Evolutionary conservation across 2,329 filamentous ascomycete species (phyloP).

Genomic region (Trichoderma cornu-damae): DNA sequence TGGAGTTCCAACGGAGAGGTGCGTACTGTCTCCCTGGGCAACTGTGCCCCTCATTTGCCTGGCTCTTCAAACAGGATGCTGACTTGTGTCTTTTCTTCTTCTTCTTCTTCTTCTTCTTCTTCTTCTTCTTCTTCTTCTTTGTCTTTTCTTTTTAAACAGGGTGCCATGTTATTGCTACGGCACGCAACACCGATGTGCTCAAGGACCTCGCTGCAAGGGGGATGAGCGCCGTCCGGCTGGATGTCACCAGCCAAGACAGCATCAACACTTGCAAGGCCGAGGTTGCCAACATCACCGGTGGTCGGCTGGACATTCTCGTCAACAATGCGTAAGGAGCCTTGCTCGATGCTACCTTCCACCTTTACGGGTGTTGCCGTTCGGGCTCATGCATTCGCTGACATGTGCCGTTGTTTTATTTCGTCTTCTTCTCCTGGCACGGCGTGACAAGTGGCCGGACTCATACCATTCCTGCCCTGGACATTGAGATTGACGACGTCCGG

Average conservation of each 20-base stretch:
- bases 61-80: no score
- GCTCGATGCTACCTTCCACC: no score
- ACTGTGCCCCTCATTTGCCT: no score
- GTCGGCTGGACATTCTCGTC: constrained; percentile 53
- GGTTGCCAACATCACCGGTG: constrained; percentile 45
- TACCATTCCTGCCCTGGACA: constrained; percentile 48
- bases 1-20: constrained; percentile 51
- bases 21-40: no score
- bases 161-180: constrained; percentile 52
- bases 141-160: no score
- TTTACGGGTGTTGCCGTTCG: no score
- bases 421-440: no score
- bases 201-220: constrained; percentile 41
- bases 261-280: constrained; percentile 45
- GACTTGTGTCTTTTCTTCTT: no score
- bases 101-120: no score
- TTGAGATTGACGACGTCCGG: constrained; percentile 48
- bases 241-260: constrained; percentile 49
- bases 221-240: constrained; percentile 47
- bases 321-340: constrained; percentile 50
- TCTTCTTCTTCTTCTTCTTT: no score
- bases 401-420: no score
- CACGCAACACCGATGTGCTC: constrained; percentile 46
- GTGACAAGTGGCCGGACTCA: constrained; percentile 50
- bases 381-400: background rate